A percentile compares a stretch with the other conserved stretches of the same genome.
phyloP scores from a whole-genome alignment of 2,329 filamentous ascomycete genomes.

The Nectriaceae sp. region DNA sequence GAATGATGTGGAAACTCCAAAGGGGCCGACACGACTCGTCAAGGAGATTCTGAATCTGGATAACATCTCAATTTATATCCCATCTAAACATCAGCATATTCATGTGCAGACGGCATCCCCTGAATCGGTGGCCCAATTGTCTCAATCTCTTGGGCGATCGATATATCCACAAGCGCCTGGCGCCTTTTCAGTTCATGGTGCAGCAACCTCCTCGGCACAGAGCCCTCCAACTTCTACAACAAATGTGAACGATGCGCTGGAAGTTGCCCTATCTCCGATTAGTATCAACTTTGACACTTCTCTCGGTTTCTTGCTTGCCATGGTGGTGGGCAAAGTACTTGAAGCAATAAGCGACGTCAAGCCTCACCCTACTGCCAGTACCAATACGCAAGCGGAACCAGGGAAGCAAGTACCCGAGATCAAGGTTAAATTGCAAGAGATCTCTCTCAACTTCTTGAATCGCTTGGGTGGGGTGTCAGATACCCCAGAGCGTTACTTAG shows the following conservation, averaged over 20 bases:
- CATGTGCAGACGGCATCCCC: constrained; percentile 35
- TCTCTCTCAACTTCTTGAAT: constrained; percentile 59
- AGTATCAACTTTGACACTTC: constrained; percentile 58
- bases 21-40: constrained; percentile 54
- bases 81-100: constrained; percentile 49
- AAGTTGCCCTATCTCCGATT: constrained; percentile 54
- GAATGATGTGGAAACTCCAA: constrained; percentile 51
- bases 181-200: constrained; percentile 56
- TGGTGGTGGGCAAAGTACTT: constrained; percentile 51
- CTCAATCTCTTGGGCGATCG: constrained; percentile 39
- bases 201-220: constrained; percentile 9
- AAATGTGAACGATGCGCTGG: constrained; percentile 36
- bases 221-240: constrained; percentile 3
- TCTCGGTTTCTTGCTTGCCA: constrained; percentile 55
- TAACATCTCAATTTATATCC: constrained; percentile 56
- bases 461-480: constrained; percentile 55
- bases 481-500: constrained; percentile 47
- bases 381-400: constrained; percentile 12
- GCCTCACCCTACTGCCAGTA: constrained; percentile 2
- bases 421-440: constrained; percentile 47
- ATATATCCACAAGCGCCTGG: constrained; percentile 58
- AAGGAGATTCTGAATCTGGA: constrained; percentile 56
- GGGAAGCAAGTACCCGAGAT: constrained; percentile 37
- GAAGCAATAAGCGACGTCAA: constrained; percentile 41
- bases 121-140: constrained; percentile 30